phyloP scores from a whole-genome alignment of 257 asterid genomes.

The Handroanthus guayacan region DNA sequence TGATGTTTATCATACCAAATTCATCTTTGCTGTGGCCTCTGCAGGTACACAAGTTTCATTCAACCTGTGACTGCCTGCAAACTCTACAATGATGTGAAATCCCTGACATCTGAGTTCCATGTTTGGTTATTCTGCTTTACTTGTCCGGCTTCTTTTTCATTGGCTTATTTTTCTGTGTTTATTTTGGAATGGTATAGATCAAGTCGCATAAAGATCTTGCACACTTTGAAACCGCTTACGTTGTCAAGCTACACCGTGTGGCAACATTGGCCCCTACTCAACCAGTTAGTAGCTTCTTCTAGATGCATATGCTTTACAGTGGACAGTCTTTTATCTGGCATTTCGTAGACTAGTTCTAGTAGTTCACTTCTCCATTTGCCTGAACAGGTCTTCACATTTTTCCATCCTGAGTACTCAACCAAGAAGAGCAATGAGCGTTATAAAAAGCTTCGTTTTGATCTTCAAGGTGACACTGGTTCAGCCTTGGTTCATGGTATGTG shows the following conservation, averaged over 20 bases:
- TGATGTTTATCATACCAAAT: slow-evolving; percentile 6
- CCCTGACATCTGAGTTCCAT: slow-evolving; percentile 26
- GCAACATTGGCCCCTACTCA: slow-evolving; percentile 88
- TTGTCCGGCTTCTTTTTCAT: background rate
- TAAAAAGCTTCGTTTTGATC: slow-evolving; percentile 71
- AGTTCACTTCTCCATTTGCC: slow-evolving; percentile 40
- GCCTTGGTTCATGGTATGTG: slow-evolving; percentile 87
- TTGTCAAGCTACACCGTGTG: slow-evolving; percentile 93
- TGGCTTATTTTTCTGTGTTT: slow-evolving; percentile 11
- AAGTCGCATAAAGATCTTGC: slow-evolving; percentile 90
- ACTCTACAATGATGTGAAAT: slow-evolving; percentile 86
- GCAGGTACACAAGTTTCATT: slow-evolving; percentile 94
- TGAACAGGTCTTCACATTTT: slow-evolving; percentile 83
- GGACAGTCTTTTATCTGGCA: slow-evolving; percentile 16
- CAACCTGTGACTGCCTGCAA: slow-evolving; percentile 97
- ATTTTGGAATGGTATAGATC: slow-evolving; percentile 59
- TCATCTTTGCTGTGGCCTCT: slow-evolving; percentile 39
- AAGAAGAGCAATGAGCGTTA: slow-evolving; percentile 74
- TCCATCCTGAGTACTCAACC: slow-evolving; percentile 75
- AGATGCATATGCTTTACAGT: slow-evolving; percentile 33
- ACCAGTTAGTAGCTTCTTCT: slow-evolving; percentile 68
- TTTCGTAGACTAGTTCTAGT: slow-evolving; percentile 19
- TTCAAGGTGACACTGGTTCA: slow-evolving; percentile 83
- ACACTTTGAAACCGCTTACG: slow-evolving; percentile 98
- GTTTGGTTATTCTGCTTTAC: slow-evolving; percentile 17